Conservation (phyloP, 108 stramenopile species). For the Cyclotella kingstonii region DNA sequence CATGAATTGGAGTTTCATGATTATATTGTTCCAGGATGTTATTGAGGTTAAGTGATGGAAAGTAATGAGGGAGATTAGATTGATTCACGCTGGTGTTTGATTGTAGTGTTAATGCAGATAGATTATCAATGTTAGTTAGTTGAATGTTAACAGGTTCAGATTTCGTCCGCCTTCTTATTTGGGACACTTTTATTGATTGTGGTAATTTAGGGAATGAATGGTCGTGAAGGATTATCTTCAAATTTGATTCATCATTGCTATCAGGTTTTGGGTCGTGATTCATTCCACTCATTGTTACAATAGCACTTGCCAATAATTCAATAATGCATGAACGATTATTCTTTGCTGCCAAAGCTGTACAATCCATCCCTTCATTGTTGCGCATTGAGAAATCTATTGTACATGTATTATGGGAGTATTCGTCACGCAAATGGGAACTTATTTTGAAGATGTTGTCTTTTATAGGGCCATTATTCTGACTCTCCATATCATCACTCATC, state of each 20-base stretch:
- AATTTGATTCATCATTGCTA: neutral
- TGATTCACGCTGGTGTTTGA: neutral
- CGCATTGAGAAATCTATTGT: constrained; percentile 32
- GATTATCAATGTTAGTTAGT: neutral
- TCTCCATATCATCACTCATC: neutral
- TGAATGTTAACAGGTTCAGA: constrained; percentile 4
- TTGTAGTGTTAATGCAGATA: neutral
- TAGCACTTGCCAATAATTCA: constrained; percentile 3
- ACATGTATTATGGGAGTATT: neutral
- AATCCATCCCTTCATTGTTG: constrained; percentile 34
- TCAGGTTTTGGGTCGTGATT: constrained; percentile 1
- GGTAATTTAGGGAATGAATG: neutral
- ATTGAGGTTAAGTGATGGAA: constrained; percentile 31
- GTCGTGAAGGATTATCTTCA: neutral
- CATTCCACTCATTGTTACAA: constrained; percentile 8
- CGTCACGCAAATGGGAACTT: neutral
- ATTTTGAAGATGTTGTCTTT: too few species aligned
- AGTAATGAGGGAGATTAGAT: constrained; percentile 3
- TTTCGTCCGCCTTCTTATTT: neutral
- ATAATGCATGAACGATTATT: constrained; percentile 17
- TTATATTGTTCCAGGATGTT: constrained; percentile 20
- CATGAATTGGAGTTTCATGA: constrained; percentile 39
- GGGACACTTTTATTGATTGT: constrained; percentile 8
- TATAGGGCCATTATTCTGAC: too few species aligned
- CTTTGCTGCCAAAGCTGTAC: constrained; percentile 24